Evolutionary conservation across 2,329 filamentous ascomycete genomes (phyloP), one percentile per base, ranked within the genome.

Genomic region (Botrytis cinerea): DNA sequence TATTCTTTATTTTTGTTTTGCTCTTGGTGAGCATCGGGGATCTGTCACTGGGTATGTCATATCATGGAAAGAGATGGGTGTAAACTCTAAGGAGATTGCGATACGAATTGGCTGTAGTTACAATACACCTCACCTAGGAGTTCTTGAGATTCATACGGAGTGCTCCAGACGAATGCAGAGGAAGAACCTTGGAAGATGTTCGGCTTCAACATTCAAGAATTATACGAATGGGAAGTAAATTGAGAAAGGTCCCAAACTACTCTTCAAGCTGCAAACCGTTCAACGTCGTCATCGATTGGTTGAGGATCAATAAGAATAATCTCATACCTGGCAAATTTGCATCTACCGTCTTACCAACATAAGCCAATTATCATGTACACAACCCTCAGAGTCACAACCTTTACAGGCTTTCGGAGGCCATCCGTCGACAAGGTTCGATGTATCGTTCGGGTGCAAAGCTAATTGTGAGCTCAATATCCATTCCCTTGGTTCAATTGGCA

Each of bases 331-430:
- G n/a, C 28, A 40, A 48, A 18, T 28, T 40, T 7, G 32, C 12
- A 51, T 32, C 45, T 28, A 71, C 12, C 43, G 32, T 51, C 69
- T 40, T 51, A 71, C 69, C 57, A 63, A 51, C 43, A 28, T 28
- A 54, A 45, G 48, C 67, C 28, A 57, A 59, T 59, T 22, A 32
- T 32, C 40, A 32, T 57, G 48, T 54, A 40, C 28, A 7, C 48
- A 43, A 32, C 64, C 48, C 64, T 35, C 46, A 64, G 59, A 25
- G 25, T 71, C 69, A 51, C 59, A 71, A 51, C n/a, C 28, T 46
- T 20, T 46, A 71, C 57, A 71, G 57, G 69, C 57, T 62, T 63
- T 48, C 69, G 69, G 69, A 71, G 43, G 28, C 69, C 38, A 71
- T 28, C 57, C 69, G 69, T 48, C 69, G n/a, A 71, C 69, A 62